Evolutionary conservation across 2,329 filamentous ascomycete species (phyloP).

Genomic region (Escovopsis sp.): DNA sequence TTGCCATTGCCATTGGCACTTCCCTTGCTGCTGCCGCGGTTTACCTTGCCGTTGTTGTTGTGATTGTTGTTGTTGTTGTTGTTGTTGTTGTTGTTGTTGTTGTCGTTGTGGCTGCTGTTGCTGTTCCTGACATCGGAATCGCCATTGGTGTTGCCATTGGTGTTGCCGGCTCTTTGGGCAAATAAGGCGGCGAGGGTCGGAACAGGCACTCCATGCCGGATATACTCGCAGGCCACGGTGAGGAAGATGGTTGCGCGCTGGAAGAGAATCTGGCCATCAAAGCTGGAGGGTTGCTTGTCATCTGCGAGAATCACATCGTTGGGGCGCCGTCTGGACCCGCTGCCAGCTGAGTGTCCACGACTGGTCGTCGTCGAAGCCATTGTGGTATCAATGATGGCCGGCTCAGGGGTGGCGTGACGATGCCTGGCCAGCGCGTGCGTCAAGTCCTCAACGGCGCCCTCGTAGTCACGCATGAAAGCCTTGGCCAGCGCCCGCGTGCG

Average conservation of each 20-base stretch:
- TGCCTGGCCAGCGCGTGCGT: constrained; percentile 46
- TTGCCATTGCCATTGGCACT: neutral
- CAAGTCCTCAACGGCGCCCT: constrained; percentile 54
- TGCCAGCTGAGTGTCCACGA: constrained; percentile 34
- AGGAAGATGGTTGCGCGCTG: constrained; percentile 61
- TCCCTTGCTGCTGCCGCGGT: no score
- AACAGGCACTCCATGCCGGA: constrained; percentile 37
- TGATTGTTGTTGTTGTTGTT: no score
- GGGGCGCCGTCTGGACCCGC: constrained; percentile 11
- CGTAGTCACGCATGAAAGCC: constrained; percentile 59
- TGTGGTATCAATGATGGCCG: constrained; percentile 34
- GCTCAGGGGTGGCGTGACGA: constrained; percentile 24
- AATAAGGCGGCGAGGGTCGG: no score
- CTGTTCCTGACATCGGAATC: no score
- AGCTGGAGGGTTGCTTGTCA: constrained; percentile 50
- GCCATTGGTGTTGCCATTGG: neutral
- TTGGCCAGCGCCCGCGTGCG: constrained; percentile 61
- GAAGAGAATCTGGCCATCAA: constrained; percentile 62
- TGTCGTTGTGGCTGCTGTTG: no score
- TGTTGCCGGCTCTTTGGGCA: neutral
- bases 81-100: no score
- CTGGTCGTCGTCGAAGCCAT: constrained; percentile 8
- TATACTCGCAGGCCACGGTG: constrained; percentile 51
- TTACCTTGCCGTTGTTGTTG: no score
- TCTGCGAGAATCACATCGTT: constrained; percentile 23